phyloP scores from a whole-genome alignment of 129 eudicot genomes.

The Sambucus nigra region DNA sequence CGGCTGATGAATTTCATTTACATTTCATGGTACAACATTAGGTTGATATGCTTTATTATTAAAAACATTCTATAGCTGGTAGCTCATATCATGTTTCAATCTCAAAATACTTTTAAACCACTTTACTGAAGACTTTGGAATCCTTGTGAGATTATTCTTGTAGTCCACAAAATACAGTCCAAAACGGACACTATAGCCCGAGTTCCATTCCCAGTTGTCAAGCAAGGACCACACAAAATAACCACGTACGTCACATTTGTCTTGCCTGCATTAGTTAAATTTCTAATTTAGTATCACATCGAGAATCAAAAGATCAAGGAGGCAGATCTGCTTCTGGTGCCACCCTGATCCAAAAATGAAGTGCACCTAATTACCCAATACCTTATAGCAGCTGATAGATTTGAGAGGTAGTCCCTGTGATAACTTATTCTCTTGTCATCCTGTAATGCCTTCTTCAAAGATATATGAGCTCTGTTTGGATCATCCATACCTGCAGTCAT shows the following conservation, averaged over 20 bases:
- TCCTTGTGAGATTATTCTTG: slow-evolving; percentile 84
- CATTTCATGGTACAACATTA: neutral
- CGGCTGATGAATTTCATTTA: neutral
- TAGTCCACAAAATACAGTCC: slow-evolving; percentile 91
- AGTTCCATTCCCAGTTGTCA: slow-evolving; percentile 98
- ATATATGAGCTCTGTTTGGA: slow-evolving; percentile 29
- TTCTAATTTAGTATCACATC: neutral
- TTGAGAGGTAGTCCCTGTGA: slow-evolving; percentile 80
- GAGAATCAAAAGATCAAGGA: neutral
- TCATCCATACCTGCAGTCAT: slow-evolving; percentile 82
- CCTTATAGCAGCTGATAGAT: slow-evolving; percentile 92
- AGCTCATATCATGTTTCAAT: slow-evolving; percentile 11
- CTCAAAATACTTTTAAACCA: slow-evolving; percentile 62
- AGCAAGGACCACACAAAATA: slow-evolving; percentile 93
- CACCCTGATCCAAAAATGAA: neutral
- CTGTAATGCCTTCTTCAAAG: slow-evolving; percentile 49
- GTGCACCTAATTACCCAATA: slow-evolving; percentile 4
- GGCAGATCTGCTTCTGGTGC: too few species aligned
- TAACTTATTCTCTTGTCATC: slow-evolving; percentile 78
- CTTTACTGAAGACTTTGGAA: slow-evolving; percentile 72
- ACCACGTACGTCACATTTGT: slow-evolving; percentile 73
- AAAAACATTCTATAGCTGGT: neutral
- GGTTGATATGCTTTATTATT: neutral
- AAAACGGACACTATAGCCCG: slow-evolving; percentile 68
- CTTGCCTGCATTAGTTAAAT: slow-evolving; percentile 51